Evolutionary conservation across 2,329 filamentous ascomycete genomes (phyloP), one percentile per base, ranked within the genome.

Genomic region (Escovopsis sp.): DNA sequence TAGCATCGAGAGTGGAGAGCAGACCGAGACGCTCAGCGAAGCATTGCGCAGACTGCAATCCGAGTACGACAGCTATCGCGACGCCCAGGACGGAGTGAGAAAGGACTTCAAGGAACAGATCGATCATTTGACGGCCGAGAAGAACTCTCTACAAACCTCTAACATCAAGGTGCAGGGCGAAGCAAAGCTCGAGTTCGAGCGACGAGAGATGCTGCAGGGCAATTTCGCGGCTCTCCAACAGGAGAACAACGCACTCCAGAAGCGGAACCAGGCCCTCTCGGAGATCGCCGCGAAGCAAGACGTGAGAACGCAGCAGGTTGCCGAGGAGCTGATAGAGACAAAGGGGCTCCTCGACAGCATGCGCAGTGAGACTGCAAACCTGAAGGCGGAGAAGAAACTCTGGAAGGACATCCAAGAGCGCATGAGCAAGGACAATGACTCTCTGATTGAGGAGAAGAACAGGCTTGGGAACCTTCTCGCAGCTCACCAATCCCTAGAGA

Each of bases 381-480:
- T 95, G 32, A 94, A 94, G 60, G 88, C 89, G 0, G 89, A 96
- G 61, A 94, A 94, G 64, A 83, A 86, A 33, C 70, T 98, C 9
- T 94, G 85, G 83, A 94, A 91, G 65, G 85, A 82, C 43, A 94
- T 95, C 32, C 88, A 96, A 58, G 81, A 84, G 48, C 80, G 93
- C 41, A 70, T 96, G 36, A 82, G 77, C 48, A 85, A 91, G 53
- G 88, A 96, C 55, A 94, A 91, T 49, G 86, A 94, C 55, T 77
- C 67, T 18, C 68, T 96, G 11, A 73, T 83, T 36, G 85, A 93
- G 46, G 91, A 98, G 59, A 84, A 87, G 49, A 77, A 80, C 38
- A 76, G 88, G 28, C 73, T 96, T 4, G 94, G 89, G 61, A 80
- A 78, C 44, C 70, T 94, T 30, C 76, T 95, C 38, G 75, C 82